Conservation (phyloP, 176 grass and related monocot genomes). For the Phragmites australis region DNA sequence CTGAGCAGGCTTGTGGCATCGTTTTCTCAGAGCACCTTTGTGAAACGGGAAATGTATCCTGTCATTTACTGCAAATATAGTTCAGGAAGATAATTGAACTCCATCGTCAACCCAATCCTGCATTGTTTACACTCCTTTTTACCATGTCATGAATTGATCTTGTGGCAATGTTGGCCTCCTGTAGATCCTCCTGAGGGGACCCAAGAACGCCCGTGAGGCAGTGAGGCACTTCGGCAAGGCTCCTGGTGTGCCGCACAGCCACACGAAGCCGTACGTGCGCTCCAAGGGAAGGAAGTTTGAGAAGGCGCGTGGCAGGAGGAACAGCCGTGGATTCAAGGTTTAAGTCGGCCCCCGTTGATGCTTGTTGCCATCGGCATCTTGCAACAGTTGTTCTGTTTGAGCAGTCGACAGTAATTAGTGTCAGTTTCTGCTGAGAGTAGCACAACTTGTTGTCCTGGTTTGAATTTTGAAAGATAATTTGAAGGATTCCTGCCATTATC, state of each 20-base stretch:
- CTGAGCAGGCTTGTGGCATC: constrained; percentile 39
- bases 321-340: constrained; percentile 81
- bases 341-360: constrained; percentile 5
- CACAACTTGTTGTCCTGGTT: constrained; percentile 7
- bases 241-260: constrained; percentile 78
- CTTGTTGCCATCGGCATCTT: background rate
- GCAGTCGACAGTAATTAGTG: constrained; percentile 42
- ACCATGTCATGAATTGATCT: background rate
- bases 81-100: background rate
- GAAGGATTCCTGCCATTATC: background rate
- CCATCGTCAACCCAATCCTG: background rate
- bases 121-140: background rate
- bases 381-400: constrained; percentile 32
- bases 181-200: constrained; percentile 67
- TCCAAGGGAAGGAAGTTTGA: constrained; percentile 81
- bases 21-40: background rate
- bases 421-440: constrained; percentile 37
- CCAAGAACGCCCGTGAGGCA: constrained; percentile 78
- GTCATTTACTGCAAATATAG: background rate
- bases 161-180: background rate
- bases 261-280: constrained; percentile 77
- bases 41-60: too few species aligned
- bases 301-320: constrained; percentile 70
- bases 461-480: constrained; percentile 37
- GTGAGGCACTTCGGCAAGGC: constrained; percentile 73